These are phyloP conservation scores for Cyclospora cayetanensis DNA, from an alignment of 169 alveolate species.

Conservation along the genomic window DNA sequence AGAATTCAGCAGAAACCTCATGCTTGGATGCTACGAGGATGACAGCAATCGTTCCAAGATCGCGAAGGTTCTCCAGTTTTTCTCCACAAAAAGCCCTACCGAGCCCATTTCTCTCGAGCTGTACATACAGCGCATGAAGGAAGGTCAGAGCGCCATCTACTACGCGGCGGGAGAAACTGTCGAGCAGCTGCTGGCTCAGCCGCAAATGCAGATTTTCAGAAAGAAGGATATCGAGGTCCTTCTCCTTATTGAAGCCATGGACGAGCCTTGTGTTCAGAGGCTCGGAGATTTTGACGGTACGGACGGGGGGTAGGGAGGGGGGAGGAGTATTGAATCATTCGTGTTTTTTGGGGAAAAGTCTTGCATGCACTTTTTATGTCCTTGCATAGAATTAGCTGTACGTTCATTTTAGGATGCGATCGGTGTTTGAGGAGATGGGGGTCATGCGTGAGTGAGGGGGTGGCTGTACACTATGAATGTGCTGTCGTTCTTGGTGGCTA, in stretches of 20 bases:
- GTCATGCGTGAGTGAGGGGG: too few species aligned
- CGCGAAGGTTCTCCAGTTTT: conserved; percentile 91
- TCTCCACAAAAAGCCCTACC: conserved; percentile 85
- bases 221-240: conserved; percentile 95
- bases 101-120: conserved; percentile 86
- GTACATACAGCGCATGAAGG: conserved; percentile 92
- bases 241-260: conserved; percentile 94
- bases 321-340: too few species aligned
- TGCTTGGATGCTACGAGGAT: conserved; percentile 97
- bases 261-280: conserved; percentile 90
- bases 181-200: conserved; percentile 86
- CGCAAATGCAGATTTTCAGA: conserved; percentile 92
- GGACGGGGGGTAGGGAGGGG: too few species aligned
- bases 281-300: conserved; percentile 76
- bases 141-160: conserved; percentile 93
- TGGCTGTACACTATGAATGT: too few species aligned
- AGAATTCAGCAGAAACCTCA: conserved; percentile 91
- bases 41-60: conserved; percentile 93
- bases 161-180: conserved; percentile 85
- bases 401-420: too few species aligned
- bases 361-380: too few species aligned
- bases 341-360: too few species aligned
- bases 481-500: too few species aligned
- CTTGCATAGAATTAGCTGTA: too few species aligned
- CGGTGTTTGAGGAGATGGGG: too few species aligned